A percentile compares a stretch with the other conserved stretches of the same genome.
phyloP scores from a whole-genome alignment of 768 basidiomycete species.

The Tylopilus balloui region DNA sequence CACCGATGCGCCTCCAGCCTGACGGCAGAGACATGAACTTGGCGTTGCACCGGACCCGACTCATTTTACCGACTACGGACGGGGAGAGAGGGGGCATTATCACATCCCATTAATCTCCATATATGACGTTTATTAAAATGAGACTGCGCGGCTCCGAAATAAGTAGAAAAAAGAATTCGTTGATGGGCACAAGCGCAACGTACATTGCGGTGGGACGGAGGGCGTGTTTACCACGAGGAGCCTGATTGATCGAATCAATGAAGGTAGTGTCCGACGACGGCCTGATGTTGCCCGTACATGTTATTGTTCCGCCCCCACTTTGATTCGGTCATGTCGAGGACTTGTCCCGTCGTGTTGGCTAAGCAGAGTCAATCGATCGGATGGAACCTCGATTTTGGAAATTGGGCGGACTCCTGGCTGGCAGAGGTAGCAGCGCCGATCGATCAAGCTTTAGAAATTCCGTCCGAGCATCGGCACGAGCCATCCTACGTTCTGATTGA shows the following conservation, averaged over 20 bases:
- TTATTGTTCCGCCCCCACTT: no score
- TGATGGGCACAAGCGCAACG: slow-evolving; percentile 11
- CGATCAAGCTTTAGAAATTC: not conserved
- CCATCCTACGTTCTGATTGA: not conserved
- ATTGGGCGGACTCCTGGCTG: not conserved
- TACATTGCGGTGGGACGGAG: slow-evolving; percentile 10
- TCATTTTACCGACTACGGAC: slow-evolving; percentile 8
- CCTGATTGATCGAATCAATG: not conserved
- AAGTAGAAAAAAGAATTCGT: no score
- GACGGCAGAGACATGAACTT: slow-evolving; percentile 3
- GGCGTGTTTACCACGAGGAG: slow-evolving; percentile 21
- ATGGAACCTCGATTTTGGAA: not conserved
- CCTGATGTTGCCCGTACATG: no score
- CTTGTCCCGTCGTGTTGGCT: no score
- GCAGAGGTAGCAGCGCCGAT: not conserved
- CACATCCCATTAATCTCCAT: not conserved
- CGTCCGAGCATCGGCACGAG: not conserved
- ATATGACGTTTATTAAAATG: slow-evolving; percentile 3
- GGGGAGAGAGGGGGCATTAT: no score
- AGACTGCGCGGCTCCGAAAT: slow-evolving; percentile 19
- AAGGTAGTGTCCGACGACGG: not conserved
- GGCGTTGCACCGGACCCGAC: slow-evolving; percentile 4
- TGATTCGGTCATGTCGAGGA: no score
- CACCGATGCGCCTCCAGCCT: slow-evolving; percentile 4
- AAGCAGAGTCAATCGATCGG: not conserved